Evolutionary conservation across 73 alveolate genomes (phyloP).

Genomic region (Paramecium caudatum): DNA sequence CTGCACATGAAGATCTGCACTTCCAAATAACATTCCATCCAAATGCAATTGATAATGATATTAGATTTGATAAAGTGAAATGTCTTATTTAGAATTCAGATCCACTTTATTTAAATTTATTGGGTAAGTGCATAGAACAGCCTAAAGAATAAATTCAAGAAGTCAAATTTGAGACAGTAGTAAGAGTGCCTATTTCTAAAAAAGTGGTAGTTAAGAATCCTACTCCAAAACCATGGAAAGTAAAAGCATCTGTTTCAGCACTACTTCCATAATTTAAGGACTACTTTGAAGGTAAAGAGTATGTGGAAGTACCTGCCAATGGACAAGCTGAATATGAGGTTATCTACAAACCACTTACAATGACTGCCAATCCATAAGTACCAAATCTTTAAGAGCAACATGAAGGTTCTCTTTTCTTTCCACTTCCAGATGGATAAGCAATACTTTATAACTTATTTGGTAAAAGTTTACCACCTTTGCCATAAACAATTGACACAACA

Average conservation of each 20-base stretch:
- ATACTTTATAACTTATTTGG: conserved; percentile 95
- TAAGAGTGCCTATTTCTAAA: conserved; percentile 91
- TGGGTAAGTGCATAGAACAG: conserved; percentile 94
- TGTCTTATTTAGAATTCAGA: conserved; percentile 97
- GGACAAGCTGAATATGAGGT: conserved; percentile 94
- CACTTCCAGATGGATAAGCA: conserved; percentile 99
- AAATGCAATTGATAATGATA: conserved; percentile 90
- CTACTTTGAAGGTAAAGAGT: conserved; percentile 93
- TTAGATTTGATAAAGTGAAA: conserved; percentile 93
- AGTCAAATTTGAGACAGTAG: conserved; percentile 95
- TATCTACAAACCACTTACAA: conserved; percentile 95
- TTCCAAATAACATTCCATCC: conserved; percentile 99
- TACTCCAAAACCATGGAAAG: conserved; percentile 96
- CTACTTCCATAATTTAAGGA: conserved; percentile 88
- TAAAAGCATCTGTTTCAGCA: conserved; percentile 95
- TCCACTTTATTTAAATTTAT: conserved; percentile 90
- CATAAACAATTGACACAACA: conserved; percentile 85
- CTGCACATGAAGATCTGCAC: conserved; percentile 97
- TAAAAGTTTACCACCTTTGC: conserved; percentile 93
- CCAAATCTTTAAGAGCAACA: conserved; percentile 89
- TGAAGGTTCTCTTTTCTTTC: conserved; percentile 97
- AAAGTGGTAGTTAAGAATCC: conserved; percentile 95
- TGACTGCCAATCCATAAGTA: conserved; percentile 92
- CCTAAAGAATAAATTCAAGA: conserved; percentile 93
- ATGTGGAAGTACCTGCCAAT: conserved; percentile 93